Percentiles rank a stretch among this genome's conserved stretches.
phyloP scores from a whole-genome alignment of 306 rosid species.

The Vachellia pachyceras region DNA sequence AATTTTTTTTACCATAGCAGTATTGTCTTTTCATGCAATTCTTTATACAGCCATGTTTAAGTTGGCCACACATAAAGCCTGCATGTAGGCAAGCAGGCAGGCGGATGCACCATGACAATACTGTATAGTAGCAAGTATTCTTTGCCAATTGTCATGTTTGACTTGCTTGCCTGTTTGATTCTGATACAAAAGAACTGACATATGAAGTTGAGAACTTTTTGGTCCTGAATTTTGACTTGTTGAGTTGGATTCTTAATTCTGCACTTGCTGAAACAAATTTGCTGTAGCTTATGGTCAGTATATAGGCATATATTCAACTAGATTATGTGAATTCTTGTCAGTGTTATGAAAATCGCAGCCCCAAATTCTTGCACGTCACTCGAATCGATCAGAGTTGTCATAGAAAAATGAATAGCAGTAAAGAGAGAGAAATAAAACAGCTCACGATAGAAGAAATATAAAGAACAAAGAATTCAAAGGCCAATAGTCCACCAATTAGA shows the following conservation, averaged over 20 bases:
- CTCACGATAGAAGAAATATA: too few species aligned
- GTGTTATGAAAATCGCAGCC: too few species aligned
- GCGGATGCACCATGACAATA: neutral
- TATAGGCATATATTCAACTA: neutral
- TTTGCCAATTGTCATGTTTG: neutral
- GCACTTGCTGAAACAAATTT: neutral
- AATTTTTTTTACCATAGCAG: slow-evolving; percentile 29
- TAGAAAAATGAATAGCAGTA: too few species aligned
- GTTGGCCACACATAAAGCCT: slow-evolving; percentile 12
- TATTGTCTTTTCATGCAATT: slow-evolving; percentile 39
- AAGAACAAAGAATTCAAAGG: too few species aligned
- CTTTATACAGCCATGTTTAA: slow-evolving; percentile 36
- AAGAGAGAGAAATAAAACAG: too few species aligned
- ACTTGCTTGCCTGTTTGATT: neutral
- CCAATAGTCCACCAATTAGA: too few species aligned
- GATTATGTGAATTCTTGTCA: too few species aligned
- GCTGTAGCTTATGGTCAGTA: neutral
- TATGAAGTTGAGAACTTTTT: neutral
- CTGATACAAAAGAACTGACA: slow-evolving; percentile 3
- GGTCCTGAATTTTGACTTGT: neutral
- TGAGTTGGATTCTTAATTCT: neutral
- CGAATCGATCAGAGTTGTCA: too few species aligned
- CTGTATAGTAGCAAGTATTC: neutral
- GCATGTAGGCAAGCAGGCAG: neutral
- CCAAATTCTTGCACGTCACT: too few species aligned